phyloP scores from a whole-genome alignment of 2,329 filamentous ascomycete species.

The Neopestalotiopsis clavispora region DNA sequence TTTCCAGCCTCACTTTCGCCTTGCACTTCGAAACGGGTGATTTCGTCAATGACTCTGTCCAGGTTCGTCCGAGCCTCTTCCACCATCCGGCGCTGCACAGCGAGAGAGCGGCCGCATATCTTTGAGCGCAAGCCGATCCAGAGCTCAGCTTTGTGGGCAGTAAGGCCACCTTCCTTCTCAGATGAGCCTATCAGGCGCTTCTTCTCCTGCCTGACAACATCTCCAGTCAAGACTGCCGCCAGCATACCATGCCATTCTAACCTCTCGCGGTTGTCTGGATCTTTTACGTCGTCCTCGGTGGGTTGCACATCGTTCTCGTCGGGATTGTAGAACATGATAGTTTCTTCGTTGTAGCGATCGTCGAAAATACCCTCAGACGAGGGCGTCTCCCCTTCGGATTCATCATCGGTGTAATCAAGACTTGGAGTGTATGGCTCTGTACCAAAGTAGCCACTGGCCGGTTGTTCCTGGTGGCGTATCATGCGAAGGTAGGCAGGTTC shows the following conservation, averaged over 20 bases:
- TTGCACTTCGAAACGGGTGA: conserved; percentile 92
- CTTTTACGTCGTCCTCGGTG: conserved; percentile 85
- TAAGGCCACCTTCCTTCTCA: conserved; percentile 60
- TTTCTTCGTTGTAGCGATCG: conserved; percentile 88
- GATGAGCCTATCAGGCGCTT: conserved; percentile 85
- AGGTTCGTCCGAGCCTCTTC: conserved; percentile 81
- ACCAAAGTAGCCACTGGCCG: conserved; percentile 67
- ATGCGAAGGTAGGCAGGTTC: conserved; percentile 95
- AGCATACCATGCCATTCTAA: conserved; percentile 99
- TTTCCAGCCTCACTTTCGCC: conserved; percentile 92
- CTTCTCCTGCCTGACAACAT: conserved; percentile 98
- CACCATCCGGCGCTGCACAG: conserved; percentile 84
- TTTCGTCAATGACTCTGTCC: conserved; percentile 79
- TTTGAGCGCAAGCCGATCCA: conserved; percentile 90
- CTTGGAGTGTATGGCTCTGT: conserved; percentile 70
- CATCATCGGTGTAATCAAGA: conserved; percentile 74
- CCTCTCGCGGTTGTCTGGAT: conserved; percentile 85
- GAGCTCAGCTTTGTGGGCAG: conserved; percentile 77
- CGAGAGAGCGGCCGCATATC: conserved; percentile 80
- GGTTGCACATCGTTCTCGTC: conserved; percentile 88
- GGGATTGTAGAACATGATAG: conserved; percentile 78
- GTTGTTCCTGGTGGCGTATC: conserved; percentile 74
- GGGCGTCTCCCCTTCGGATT: conserved; percentile 89
- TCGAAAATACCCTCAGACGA: conserved; percentile 84
- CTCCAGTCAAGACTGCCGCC: conserved; percentile 90